A percentile compares a stretch with the other conserved stretches of the same genome.
Evolutionary conservation across 768 basidiomycete genomes (phyloP).

Genomic region (Austroboletus eburneus): DNA sequence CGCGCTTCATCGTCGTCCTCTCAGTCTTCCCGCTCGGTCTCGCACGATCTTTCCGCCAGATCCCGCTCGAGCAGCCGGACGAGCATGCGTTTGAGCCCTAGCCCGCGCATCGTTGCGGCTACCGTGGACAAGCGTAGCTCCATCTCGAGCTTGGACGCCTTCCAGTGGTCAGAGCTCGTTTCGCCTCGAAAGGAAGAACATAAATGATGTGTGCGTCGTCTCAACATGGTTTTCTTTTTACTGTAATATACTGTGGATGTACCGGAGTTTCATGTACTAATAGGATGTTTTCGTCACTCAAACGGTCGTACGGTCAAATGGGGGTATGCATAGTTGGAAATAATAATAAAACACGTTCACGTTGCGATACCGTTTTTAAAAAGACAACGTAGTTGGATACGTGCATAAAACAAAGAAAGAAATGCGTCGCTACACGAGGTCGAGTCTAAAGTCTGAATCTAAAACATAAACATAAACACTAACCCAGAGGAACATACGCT

Average conservation of each 20-base stretch:
- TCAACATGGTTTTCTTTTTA: neutral
- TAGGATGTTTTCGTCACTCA: neutral
- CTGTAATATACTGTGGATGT: constrained; percentile 5
- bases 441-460: constrained; percentile 28
- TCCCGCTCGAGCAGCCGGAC: constrained; percentile 44
- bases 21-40: constrained; percentile 42
- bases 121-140: constrained; percentile 29
- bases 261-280: constrained; percentile 5
- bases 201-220: constrained; percentile 2
- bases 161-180: constrained; percentile 33
- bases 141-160: constrained; percentile 29
- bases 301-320: constrained; percentile 6
- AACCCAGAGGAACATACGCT: constrained; percentile 7
- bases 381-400: constrained; percentile 16
- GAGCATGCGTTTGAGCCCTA: constrained; percentile 31
- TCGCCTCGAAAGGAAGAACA: constrained; percentile 29
- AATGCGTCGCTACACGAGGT: constrained; percentile 15
- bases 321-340: neutral
- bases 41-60: constrained; percentile 31
- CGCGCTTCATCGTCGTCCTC: constrained; percentile 73
- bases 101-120: constrained; percentile 31
- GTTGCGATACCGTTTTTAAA: neutral
- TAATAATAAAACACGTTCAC: neutral
- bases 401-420: neutral
- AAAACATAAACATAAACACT: constrained; percentile 9